A percentile compares a stretch with the other conserved stretches of the same genome.
phyloP scores from a whole-genome alignment of 1,284 basidiomycete species.

The Wolfiporia cocos region DNA sequence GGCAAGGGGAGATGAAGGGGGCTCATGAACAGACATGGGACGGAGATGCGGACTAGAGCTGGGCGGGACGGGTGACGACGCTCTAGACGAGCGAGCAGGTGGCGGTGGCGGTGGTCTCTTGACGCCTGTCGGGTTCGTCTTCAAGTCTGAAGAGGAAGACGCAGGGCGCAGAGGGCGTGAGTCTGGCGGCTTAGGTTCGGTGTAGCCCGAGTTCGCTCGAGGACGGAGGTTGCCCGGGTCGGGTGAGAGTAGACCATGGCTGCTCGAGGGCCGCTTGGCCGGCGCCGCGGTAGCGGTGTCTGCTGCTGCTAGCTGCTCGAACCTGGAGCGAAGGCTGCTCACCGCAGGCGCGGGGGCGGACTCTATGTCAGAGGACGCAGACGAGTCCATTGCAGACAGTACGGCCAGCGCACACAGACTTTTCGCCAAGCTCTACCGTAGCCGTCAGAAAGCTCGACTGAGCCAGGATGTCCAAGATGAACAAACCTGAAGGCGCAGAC shows the following conservation, averaged over 20 bases:
- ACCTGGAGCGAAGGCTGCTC: constrained; percentile 58
- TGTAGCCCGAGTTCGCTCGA: constrained; percentile 31
- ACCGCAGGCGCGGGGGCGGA: constrained; percentile 52
- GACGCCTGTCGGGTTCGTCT: constrained; percentile 20
- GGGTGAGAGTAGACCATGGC: constrained; percentile 20
- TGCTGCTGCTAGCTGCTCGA: constrained; percentile 50
- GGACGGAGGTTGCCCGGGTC: constrained; percentile 32
- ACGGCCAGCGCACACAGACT: constrained; percentile 4
- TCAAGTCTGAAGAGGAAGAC: constrained; percentile 51
- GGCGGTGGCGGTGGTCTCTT: constrained; percentile 57
- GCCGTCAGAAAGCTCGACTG: no score
- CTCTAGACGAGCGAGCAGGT: constrained; percentile 41
- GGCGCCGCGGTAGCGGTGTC: constrained; percentile 9
- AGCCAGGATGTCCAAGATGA: no score
- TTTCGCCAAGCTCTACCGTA: no score
- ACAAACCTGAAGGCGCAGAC: no score
- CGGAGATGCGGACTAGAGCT: constrained; percentile 38
- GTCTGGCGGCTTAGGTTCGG: constrained; percentile 16
- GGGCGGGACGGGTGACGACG: constrained; percentile 33
- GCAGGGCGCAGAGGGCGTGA: constrained; percentile 32
- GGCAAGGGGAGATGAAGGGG: constrained; percentile 17
- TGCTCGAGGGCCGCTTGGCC: constrained; percentile 13
- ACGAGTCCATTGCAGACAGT: constrained; percentile 10
- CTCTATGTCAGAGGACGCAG: constrained; percentile 29
- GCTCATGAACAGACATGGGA: constrained; percentile 36